Conservation (phyloP, 345 rosid genomes). For the Populus euphratica region DNA sequence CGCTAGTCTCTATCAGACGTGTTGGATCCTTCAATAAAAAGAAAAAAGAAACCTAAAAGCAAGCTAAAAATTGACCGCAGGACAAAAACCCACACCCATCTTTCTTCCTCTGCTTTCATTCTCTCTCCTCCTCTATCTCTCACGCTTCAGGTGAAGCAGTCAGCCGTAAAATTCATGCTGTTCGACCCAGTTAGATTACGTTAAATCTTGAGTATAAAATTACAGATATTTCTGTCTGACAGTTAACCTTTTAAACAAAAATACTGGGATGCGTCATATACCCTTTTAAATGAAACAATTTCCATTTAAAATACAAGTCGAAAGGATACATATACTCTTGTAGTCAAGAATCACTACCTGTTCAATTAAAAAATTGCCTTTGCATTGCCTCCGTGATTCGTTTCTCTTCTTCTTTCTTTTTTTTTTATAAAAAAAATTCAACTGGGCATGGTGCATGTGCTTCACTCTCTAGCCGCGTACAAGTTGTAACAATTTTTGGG, state of each 20-base stretch:
- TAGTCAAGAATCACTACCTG: background rate
- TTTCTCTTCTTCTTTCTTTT: too few species aligned
- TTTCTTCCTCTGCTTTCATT: background rate
- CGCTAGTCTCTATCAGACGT: background rate
- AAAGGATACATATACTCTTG: background rate
- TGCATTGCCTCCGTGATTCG: background rate
- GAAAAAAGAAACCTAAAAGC: too few species aligned
- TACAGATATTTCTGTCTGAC: background rate
- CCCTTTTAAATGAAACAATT: background rate
- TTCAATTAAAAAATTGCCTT: background rate
- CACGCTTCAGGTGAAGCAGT: background rate
- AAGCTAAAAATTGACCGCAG: background rate
- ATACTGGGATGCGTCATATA: background rate
- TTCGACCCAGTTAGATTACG: background rate
- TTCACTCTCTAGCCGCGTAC: background rate
- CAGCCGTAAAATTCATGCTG: background rate
- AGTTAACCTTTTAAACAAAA: background rate
- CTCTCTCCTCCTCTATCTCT: background rate
- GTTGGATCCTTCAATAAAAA: background rate
- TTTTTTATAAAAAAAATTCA: too few species aligned
- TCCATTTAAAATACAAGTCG: background rate
- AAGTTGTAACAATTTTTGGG: background rate
- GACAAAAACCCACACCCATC: background rate
- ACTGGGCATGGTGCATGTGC: background rate
- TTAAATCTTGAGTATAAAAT: background rate